Percentiles rank a stretch among this genome's conserved stretches.
phyloP scores from a whole-genome alignment of 163 green algal genomes.

The Chloroidium sp. region DNA sequence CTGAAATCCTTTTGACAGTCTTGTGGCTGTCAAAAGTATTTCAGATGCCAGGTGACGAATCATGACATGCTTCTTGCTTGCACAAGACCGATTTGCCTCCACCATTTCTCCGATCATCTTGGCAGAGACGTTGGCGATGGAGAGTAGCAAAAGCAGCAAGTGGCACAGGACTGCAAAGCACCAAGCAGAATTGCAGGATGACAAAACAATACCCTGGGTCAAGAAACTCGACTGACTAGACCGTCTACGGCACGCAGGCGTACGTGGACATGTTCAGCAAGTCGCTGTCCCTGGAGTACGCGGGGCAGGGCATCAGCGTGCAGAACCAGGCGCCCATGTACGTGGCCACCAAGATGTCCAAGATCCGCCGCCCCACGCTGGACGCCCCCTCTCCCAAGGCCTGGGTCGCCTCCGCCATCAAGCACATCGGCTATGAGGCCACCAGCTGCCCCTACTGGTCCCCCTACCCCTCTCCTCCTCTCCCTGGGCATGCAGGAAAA shows the following conservation, averaged over 20 bases:
- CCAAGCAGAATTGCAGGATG: too few species aligned
- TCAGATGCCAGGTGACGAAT: too few species aligned
- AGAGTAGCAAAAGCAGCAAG: too few species aligned
- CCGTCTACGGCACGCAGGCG: constrained; percentile 13
- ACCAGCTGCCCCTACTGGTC: constrained; percentile 39
- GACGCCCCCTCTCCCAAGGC: constrained; percentile 24
- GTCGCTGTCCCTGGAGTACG: constrained; percentile 54
- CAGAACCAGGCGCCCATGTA: constrained; percentile 71
- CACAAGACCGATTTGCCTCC: too few species aligned
- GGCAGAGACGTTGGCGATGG: too few species aligned
- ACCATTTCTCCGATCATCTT: too few species aligned
- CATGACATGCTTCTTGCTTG: too few species aligned
- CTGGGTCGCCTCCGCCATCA: constrained; percentile 33
- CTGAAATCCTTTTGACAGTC: too few species aligned
- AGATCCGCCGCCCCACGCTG: constrained; percentile 52
- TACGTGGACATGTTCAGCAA: constrained; percentile 50
- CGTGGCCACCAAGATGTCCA: constrained; percentile 83
- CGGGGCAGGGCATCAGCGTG: constrained; percentile 47
- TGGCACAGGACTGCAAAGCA: too few species aligned
- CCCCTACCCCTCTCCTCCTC: neutral
- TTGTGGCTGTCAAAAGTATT: too few species aligned
- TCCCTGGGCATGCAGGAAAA: neutral
- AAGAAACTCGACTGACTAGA: too few species aligned
- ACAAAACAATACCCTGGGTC: too few species aligned
- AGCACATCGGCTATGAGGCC: constrained; percentile 35